Conservation (phyloP, 2,329 filamentous ascomycete genomes). For the Ophiostoma himal-ulmi region DNA sequence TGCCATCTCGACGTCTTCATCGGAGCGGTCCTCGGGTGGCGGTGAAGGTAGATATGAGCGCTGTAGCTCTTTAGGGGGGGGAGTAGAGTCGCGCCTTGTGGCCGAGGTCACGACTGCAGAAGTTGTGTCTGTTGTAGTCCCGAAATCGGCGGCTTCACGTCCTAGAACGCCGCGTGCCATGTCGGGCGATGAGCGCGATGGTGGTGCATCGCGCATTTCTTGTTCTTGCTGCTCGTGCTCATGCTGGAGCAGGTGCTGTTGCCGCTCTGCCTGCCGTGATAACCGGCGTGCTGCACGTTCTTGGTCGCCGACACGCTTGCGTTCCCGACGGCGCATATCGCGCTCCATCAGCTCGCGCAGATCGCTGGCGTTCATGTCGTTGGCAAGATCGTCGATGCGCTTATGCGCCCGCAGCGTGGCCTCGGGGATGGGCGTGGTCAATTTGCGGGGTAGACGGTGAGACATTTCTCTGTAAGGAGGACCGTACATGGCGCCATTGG, state of each 20-base stretch:
- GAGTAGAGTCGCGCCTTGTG: conserved; percentile 38
- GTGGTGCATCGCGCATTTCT: conserved; percentile 23
- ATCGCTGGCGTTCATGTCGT: conserved; percentile 78
- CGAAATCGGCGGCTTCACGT: conserved; percentile 52
- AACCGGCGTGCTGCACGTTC: conserved; percentile 61
- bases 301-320: conserved; percentile 62
- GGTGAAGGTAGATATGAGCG: background rate
- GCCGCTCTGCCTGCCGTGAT: conserved; percentile 57
- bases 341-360: conserved; percentile 85
- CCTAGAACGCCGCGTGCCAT: conserved; percentile 57
- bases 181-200: conserved; percentile 34
- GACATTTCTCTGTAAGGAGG: conserved; percentile 41
- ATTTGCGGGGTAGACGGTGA: conserved; percentile 43
- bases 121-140: conserved; percentile 41
- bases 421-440: conserved; percentile 53
- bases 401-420: conserved; percentile 56
- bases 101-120: conserved; percentile 53
- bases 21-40: conserved; percentile 15
- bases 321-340: conserved; percentile 72
- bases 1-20: background rate
- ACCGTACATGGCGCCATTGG: conserved; percentile 27
- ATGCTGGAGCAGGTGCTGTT: conserved; percentile 40
- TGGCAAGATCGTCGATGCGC: conserved; percentile 65
- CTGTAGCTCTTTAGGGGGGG: conserved; percentile 5
- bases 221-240: conserved; percentile 46